Evolutionary conservation across 1,284 basidiomycete genomes (phyloP), one percentile per base, ranked within the genome.

Genomic region (Vanrija pseudolonga): DNA sequence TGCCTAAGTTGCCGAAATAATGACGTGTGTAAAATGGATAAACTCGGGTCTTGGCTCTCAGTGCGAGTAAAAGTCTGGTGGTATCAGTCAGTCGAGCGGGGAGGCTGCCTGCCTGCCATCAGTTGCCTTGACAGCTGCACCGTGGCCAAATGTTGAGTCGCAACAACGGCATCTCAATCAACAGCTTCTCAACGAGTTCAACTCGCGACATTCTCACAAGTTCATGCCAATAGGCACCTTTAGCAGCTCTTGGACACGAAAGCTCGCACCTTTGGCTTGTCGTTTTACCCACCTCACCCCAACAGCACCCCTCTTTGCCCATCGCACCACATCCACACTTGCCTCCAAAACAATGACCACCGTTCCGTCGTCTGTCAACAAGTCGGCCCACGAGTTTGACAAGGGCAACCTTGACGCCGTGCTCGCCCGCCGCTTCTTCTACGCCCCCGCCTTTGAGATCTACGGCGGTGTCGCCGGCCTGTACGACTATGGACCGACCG

Each of bases 401-500:
- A 95, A 96, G 76, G 66, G 80, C 28, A 84, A 87, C 50, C 83
- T 98, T 47, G 95, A 98, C 70, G 87, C 86, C 26, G 79, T 96
- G 54, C 84, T 98, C 60, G 89, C 88, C 67, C 86, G 90, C 61
- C 82, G 96, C 46, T 99, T 99, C 82, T 99, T 98, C 81, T 98
- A 90, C 76, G 92, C 93, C 11, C 95, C 94, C 51, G 90, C 96
- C 2, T 99, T 98, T 68, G 95, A 98, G 77, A 96, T 98, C 78
- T 98, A 98, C 69, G 92, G 93, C 60, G 95, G 94, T 77, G 89
- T 97, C 58, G 93, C 93, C 57, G 95, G 95, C 59, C 80, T 98
- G 41, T 97, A 95, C 78, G 93, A 96, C 76, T 96, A 94, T 68
- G 93, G 93, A 45, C 92, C 92, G 45, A 90, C 94, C 5, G 95